phyloP scores from a whole-genome alignment of 2,329 filamentous ascomycete genomes.

The Aspergillaceae sp. region DNA sequence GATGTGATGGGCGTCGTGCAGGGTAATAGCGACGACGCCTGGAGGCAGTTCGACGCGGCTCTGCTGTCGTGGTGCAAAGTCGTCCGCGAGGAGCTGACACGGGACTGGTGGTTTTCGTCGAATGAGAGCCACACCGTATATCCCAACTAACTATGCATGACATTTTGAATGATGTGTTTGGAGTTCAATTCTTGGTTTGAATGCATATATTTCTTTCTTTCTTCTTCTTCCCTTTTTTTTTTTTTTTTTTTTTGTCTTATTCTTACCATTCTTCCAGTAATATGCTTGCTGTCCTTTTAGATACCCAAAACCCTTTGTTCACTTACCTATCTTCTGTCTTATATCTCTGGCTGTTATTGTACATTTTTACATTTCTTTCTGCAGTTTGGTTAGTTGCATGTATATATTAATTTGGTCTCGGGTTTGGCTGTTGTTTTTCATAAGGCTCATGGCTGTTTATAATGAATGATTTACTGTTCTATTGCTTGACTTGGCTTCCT shows the following conservation, averaged over 20 bases:
- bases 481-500: no score
- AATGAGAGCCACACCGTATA: neutral
- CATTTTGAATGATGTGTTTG: neutral
- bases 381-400: neutral
- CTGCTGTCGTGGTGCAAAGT: conserved; percentile 73
- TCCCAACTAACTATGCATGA: neutral
- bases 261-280: neutral
- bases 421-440: neutral
- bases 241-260: neutral
- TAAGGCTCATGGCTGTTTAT: no score
- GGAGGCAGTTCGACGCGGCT: conserved; percentile 74
- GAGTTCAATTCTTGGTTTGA: neutral
- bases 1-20: conserved; percentile 84
- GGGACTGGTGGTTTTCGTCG: conserved; percentile 48
- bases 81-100: conserved; percentile 73
- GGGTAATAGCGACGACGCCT: conserved; percentile 56
- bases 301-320: neutral
- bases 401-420: neutral
- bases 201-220: neutral
- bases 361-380: neutral
- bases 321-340: no score
- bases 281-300: neutral
- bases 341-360: no score
- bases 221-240: neutral
- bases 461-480: no score